Percentiles rank a stretch among this genome's conserved stretches.
Evolutionary conservation across 2,329 filamentous ascomycete genomes (phyloP).

Genomic region (Cladosporium sp.): DNA sequence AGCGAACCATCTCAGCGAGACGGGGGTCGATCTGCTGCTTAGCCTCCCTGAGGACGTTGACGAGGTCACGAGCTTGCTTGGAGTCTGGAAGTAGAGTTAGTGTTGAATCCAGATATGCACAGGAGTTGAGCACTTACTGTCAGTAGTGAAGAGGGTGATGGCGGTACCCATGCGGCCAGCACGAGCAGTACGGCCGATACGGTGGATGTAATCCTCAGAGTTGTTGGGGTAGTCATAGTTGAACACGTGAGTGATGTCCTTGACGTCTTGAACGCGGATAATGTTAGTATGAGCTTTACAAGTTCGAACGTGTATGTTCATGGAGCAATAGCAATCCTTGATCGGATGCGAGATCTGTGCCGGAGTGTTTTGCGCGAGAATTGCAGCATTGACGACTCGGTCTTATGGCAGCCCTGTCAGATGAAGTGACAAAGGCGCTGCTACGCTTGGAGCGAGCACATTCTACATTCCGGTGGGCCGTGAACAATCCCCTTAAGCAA

Average conservation of each 20-base stretch:
- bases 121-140: constrained; percentile 68
- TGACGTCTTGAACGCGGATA: constrained; percentile 85
- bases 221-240: constrained; percentile 99
- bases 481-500: constrained; percentile 50
- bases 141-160: constrained; percentile 98
- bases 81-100: constrained; percentile 41
- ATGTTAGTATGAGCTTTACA: constrained; percentile 27
- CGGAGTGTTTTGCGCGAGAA: constrained; percentile 23
- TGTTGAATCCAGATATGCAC: background rate
- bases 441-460: constrained; percentile 28
- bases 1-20: constrained; percentile 92
- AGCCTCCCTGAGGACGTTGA: constrained; percentile 86
- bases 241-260: constrained; percentile 99
- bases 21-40: constrained; percentile 98
- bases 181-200: constrained; percentile 65
- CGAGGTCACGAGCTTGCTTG: constrained; percentile 83
- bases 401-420: constrained; percentile 21
- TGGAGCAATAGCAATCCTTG: constrained; percentile 49
- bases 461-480: constrained; percentile 41
- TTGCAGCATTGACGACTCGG: constrained; percentile 23
- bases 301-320: constrained; percentile 41
- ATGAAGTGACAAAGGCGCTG: constrained; percentile 14
- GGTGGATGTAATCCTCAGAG: constrained; percentile 66
- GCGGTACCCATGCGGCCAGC: constrained; percentile 88
- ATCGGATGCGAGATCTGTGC: constrained; percentile 44